Base-by-base conservation (phyloP, 768 basidiomycete genomes). In the Leccinum rimulosum region DNA sequence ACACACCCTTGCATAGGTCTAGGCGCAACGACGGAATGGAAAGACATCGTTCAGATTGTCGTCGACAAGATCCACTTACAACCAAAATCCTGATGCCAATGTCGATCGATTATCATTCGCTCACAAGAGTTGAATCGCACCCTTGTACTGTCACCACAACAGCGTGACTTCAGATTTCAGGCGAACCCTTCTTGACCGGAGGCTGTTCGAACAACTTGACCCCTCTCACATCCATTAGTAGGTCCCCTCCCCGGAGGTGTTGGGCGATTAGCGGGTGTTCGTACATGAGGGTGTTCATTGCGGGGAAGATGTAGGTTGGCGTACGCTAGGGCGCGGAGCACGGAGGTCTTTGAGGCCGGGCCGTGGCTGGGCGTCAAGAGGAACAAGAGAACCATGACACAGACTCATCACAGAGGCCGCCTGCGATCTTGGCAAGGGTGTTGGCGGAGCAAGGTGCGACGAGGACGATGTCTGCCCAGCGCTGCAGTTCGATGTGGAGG, bases 201-300 rank as follows among this genome's bases (percentile, higher is more conserved):
- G 65, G 56, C n/a, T 55, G 50, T 40, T 64, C 68, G 28, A 73
- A 73, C 28, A 73, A 35, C 47, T 67, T 73, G 48, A 73, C 62
- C 3, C 71, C 73, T 52, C 19, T 63, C 6, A 74, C 61, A n/a
- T 62, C 52, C 63, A 66, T 55, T 7, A 48, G 48, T 3, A 27
- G 38, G 1, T 36, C 63, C 0, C 60, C 54, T 27, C 67, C 63
- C 1, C 22, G 81, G 47, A 98, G 74, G 68, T 99, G 97, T 62
- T 89, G 84, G 1, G 84, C 82, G 0, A 95, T 98, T 48, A 98
- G 80, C 19, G 94, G 94, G 70, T 98, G 95, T 59, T 91, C 85
- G 69, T 92, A 98, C 96, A 99, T 99, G 64, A 93, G 79, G 3
- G 97, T 98, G 73, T 99, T 99, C 96, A 98, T 99, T 0, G 96